Evolutionary conservation across 768 basidiomycete species (phyloP), one percentile per base, ranked within the genome.

Genomic region (Trametes gibbosa): DNA sequence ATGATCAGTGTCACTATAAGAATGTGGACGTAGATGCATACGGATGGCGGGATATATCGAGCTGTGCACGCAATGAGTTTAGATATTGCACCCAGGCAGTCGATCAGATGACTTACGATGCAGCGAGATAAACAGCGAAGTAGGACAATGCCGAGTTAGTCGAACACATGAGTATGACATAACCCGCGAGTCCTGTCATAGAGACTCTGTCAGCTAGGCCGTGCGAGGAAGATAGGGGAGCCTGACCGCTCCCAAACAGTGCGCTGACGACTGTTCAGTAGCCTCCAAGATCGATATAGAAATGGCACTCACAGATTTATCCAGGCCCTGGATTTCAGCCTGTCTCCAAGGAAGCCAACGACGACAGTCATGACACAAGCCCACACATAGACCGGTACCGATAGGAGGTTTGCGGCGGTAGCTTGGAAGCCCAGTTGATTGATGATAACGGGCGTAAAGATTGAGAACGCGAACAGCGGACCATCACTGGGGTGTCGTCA

Each of bases 371-470:
- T 73, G 37, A 88, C 69, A 64, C 87, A 87, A n/a, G 85, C 83
- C 81, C 86, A 89, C 5, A 79, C 81, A 66, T 90, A 91, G 27
- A 90, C 86, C 1, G 90, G 89, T 2, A 91, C 88, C 0, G 87
- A 87, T 17, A 92, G 75, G 12, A 92, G 69, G 66, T 92, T 91
- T 1, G 89, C 87, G 27, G 76, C 70, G 1, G 86, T 90, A 12
- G 87, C 83, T 40, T 73, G 70, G 73, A 80, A 88, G 4, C 85
- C 86, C 82, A 85, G 84, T 76, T 87, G 76, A 50, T 71, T 74
- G 56, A 80, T 73, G 56, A 79, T 78, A 9, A 75, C 76, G 1
- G 77, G 78, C 8, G 76, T 75, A 63, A 80, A 80, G 17, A 79
- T 74, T 70, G 74, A 87, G 77, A 73, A 89, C 69, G 62, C 84